phyloP scores from a whole-genome alignment of 23 red algal species.

The Cyanidiococcus yangmingshanensis region DNA sequence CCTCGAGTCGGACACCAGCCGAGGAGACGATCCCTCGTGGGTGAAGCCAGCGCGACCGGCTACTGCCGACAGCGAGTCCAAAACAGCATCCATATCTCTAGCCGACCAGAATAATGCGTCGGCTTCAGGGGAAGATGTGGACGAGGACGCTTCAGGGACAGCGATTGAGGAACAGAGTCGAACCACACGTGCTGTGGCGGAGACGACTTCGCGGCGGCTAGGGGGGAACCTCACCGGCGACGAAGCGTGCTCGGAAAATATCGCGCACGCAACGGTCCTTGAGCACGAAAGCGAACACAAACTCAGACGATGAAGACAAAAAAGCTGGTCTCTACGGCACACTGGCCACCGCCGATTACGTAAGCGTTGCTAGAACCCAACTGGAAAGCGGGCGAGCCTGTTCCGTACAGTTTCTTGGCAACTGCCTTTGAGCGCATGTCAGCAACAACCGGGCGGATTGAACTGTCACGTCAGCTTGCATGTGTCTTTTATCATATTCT shows the following conservation, averaged over 20 bases:
- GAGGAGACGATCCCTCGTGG: too few species aligned
- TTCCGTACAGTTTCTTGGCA: slow-evolving; percentile 71
- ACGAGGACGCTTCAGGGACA: too few species aligned
- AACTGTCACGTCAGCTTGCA: slow-evolving; percentile 58
- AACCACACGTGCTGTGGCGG: too few species aligned
- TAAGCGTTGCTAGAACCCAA: neutral
- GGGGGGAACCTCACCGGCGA: too few species aligned
- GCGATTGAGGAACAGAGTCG: too few species aligned
- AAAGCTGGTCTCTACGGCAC: neutral
- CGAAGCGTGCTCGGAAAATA: neutral
- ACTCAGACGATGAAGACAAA: neutral
- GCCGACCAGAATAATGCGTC: too few species aligned
- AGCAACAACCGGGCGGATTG: slow-evolving; percentile 43
- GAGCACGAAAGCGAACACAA: neutral
- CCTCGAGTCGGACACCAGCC: too few species aligned
- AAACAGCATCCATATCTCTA: too few species aligned
- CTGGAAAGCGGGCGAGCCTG: slow-evolving; percentile 39
- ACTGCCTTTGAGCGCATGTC: slow-evolving; percentile 61
- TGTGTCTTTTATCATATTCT: slow-evolving; percentile 49
- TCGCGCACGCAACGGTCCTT: neutral
- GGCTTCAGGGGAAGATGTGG: too few species aligned
- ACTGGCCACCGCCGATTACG: neutral
- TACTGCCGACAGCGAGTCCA: too few species aligned
- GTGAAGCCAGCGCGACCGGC: too few species aligned
- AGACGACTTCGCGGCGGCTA: too few species aligned